Evolutionary conservation across 108 stramenopile species (phyloP), one percentile per base, ranked within the genome.

Genomic region (Hondaea fermentalgiana): DNA sequence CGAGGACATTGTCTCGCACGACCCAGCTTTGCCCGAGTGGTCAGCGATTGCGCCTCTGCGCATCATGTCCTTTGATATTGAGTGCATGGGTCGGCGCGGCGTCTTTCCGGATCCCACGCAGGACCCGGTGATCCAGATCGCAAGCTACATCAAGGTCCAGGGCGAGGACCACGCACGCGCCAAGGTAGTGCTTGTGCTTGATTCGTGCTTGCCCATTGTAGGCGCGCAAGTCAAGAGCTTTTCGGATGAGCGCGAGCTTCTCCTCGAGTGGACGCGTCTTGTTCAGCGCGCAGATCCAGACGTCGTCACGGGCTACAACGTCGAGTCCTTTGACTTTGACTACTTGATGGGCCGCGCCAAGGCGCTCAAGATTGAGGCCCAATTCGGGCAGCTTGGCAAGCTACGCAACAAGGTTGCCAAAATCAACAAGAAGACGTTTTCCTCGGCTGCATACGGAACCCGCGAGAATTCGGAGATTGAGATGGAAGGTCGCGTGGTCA

Each of bases 71-170:
- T 94, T 97, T 23, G 99, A 99, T 93, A 99, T 99, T 91, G 99
- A 99, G 90, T 99, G 99, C 91, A 95, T 96, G 90, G 98, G 98
- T 42, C 93, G 99, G 28, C 98, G 98, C 92, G 99, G 97, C 44
- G 91, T 96, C 93, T 98, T 98, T 72, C 97, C 97, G 23, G 97
- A 99, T 90, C 97, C 99, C 5, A 97, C 98, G 71, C 92, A 97
- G 58, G 99, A 99, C 94, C 98, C 99, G 42, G 99, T 99, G 59
- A 99, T 99, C 93, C 99, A 99, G 91, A 99, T 99, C 92, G 98
- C 99, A n/a, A 97, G 97, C 91, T 93, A 90, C 43, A 12, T 88
- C 59, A 88, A 60, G 83, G 95, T 98, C 5, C 98, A 98, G 87
- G 99, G 99, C 5, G 88, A 92, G 57, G 92, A 91, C 8, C 72